Base-by-base conservation (phyloP, 345 rosid species). In the Hibiscus syriacus region DNA sequence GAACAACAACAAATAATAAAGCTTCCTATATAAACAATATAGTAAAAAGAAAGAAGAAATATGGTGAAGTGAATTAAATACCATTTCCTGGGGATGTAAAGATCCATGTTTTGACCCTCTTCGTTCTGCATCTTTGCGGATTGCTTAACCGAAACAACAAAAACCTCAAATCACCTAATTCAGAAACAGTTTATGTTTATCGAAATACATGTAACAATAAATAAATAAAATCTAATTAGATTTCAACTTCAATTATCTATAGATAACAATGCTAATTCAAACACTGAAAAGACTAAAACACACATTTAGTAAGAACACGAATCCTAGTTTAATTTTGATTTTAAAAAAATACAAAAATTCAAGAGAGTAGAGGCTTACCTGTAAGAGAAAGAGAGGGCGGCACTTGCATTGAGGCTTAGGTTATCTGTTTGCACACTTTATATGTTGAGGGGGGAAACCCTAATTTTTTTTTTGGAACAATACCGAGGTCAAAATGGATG, bases 81-180 rank as follows among this genome's bases (percentile, higher is more conserved):
- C 97, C 97, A 91, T 73, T 93, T 93, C 70, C 98, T 85, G n/a
- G 97, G 97, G 78, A 89, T 87, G 86, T 87, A 91, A 6, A 91
- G 91, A 73, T 93, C 97, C 72, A 89, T 90, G 75, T 79, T 76
- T 3, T 85, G 81, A 1, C 97, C 98, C 72, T 89, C 99, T 27
- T 94, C 97, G 90, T 91, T 94, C 85, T 94, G 95, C 99, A 94
- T 91, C 82, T 84, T 89, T 75, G 26, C 82, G 20, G 66, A 41
- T 49, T 55, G 32, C 66, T 72, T 22, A 34, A 16, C 12, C 2
- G 39, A n/a, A 3, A 0, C 1, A 41, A 52, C 65, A 25, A n/a
- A 30, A 12, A 48, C 53, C 52, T 54, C 55, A 49, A 50, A 66
- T 6, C 43, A 61, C 77, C 77, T 61, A 55, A 26, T 34, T 34